Percentiles rank a stretch among this genome's conserved stretches.
Evolutionary conservation across 169 alveolate genomes (phyloP).

Genomic region (Eimeria mitis): DNA sequence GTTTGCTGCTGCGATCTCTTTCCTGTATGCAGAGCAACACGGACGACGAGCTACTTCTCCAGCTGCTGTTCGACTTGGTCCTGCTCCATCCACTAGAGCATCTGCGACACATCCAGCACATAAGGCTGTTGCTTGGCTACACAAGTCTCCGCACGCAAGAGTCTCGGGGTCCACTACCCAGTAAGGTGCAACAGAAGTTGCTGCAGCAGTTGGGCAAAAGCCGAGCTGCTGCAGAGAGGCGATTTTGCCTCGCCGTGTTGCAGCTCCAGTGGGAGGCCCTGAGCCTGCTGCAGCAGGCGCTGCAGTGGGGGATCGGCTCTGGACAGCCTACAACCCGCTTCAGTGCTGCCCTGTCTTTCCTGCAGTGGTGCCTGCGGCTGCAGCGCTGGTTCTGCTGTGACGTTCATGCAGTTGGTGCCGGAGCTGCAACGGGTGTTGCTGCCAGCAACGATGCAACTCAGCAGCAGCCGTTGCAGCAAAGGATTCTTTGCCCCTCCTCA

Average conservation of each 20-base stretch:
- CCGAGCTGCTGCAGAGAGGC: slow-evolving; percentile 67
- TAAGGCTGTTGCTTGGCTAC: background rate
- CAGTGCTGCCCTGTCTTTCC: slow-evolving; percentile 35
- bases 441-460: background rate
- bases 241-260: slow-evolving; percentile 56
- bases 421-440: background rate
- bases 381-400: slow-evolving; percentile 70
- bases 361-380: slow-evolving; percentile 71
- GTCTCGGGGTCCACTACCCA: slow-evolving; percentile 57
- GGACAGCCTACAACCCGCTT: slow-evolving; percentile 59
- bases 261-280: slow-evolving; percentile 75
- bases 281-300: slow-evolving; percentile 58
- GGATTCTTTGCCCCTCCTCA: slow-evolving; percentile 47
- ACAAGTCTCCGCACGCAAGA: slow-evolving; percentile 39
- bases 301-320: slow-evolving; percentile 59
- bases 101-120: slow-evolving; percentile 28
- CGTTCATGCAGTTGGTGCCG: slow-evolving; percentile 22
- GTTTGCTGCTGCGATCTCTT: background rate
- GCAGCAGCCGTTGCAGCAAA: slow-evolving; percentile 19
- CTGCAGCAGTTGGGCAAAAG: slow-evolving; percentile 42
- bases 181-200: slow-evolving; percentile 53
- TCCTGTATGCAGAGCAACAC: slow-evolving; percentile 49
- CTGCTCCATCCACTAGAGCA: slow-evolving; percentile 52
- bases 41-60: slow-evolving; percentile 61
- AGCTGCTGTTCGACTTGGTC: slow-evolving; percentile 60